Evolutionary conservation across 208 protist species (phyloP).

Genomic region (Leishmania tarentolae): DNA sequence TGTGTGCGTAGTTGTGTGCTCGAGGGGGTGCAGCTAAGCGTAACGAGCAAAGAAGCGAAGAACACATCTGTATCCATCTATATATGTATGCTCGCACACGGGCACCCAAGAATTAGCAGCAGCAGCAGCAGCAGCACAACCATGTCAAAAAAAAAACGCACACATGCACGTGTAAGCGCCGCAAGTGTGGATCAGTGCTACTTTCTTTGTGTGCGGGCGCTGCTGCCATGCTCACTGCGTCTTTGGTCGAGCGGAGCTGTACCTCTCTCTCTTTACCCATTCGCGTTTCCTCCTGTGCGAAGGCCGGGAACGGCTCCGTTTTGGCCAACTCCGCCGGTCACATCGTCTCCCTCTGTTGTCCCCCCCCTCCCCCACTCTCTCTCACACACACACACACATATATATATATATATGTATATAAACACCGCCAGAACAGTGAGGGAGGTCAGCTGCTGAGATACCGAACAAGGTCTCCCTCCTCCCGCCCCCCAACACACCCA

Average conservation of each 20-base stretch:
- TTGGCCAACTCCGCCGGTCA: background rate
- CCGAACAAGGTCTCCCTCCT: background rate
- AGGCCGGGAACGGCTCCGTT: background rate
- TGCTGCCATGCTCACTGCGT: constrained; percentile 2
- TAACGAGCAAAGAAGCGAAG: background rate
- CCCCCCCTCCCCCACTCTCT: background rate
- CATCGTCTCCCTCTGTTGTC: background rate
- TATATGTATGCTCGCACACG: no score
- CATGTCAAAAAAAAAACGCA: background rate
- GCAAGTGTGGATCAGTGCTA: background rate
- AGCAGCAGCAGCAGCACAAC: background rate
- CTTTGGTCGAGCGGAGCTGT: background rate
- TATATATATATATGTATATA: no score
- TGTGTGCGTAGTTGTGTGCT: background rate
- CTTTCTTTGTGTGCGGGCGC: background rate
- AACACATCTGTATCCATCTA: no score
- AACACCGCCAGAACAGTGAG: background rate
- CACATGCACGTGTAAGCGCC: background rate
- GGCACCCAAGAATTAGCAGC: no score
- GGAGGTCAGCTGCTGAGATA: background rate
- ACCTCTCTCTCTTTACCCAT: constrained; percentile 5
- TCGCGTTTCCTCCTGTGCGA: background rate
- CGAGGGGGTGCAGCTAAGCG: background rate
- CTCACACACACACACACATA: background rate
- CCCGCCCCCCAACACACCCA: background rate